Base-by-base conservation (phyloP, 495 filamentous ascomycete species). In the Neurospora sp. region DNA sequence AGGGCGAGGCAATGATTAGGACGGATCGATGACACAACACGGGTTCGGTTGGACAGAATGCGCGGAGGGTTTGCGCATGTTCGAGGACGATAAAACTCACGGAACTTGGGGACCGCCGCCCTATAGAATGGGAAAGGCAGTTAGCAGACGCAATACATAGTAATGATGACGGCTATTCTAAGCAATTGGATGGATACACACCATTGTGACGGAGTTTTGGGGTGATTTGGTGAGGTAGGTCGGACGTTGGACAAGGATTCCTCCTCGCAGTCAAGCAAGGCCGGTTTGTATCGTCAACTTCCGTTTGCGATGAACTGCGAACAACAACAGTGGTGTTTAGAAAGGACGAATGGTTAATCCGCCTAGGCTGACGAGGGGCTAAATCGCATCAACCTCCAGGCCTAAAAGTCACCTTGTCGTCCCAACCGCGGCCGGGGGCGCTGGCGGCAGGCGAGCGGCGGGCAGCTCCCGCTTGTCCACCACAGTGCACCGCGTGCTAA, bases 71-170 rank as follows among this genome's bases (percentile, higher is more conserved):
- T 78, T 53, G 38, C 48, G 78, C 61, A 70, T 20, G 3, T 39
- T 16, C 40, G 35, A 41, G 73, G 40, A 40, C 37, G 41, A 74
- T 74, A n/a, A 61, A 69, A 86, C 92, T 83, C 89, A 98, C 95
- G 93, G 92, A 81, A 98, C 91, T 85, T 93, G 94, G 84, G 88
- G 90, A 84, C 94, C 94, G 83, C 88, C 90, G 79, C 89, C 88
- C 88, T 91, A 75, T 70, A 4, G 40, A 40, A 40, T 41, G 6
- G 53, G 38, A 14, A 59, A 59, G 5, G 42, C 8, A 40, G 31
- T 22, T 41, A 27, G 42, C 44, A 41, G 14, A 7, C 31, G 8
- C 39, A 39, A 18, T 6, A 18, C 27, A 37, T 35, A 16, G 4
- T 35, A 16, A 27, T 38, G 8, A 41, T 66, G 35, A 68, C n/a